phyloP scores from a whole-genome alignment of 1,139 yeast species.

The Protomyces lactucae-debilis region DNA sequence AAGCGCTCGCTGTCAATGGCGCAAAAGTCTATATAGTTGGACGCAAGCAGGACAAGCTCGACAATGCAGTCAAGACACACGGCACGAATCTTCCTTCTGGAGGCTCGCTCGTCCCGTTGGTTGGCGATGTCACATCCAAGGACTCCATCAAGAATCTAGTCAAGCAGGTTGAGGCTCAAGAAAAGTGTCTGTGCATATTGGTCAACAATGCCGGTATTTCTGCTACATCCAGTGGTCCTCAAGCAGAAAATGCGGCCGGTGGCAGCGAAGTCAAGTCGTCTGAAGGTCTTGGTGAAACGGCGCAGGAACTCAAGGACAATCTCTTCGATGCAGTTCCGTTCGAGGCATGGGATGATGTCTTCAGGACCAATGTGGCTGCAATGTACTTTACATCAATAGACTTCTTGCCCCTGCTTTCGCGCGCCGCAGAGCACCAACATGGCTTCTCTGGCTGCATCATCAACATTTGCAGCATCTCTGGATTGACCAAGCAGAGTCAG shows the following conservation, averaged over 20 bases:
- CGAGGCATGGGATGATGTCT: conserved; percentile 22
- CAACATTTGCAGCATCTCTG: conserved; percentile 26
- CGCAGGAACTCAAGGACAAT: conserved; percentile 17
- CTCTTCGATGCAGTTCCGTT: conserved; percentile 5
- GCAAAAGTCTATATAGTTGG: conserved; percentile 47
- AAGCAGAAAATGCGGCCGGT: conserved; percentile 8
- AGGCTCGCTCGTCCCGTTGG: conserved; percentile 31
- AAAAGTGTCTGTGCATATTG: conserved; percentile 33
- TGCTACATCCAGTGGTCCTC: conserved; percentile 20
- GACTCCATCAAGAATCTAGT: conserved; percentile 30
- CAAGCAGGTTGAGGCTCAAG: conserved; percentile 28
- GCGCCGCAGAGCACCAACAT: conserved; percentile 17
- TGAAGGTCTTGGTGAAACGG: conserved; percentile 7
- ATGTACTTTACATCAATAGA: conserved; percentile 25
- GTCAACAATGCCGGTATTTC: conserved; percentile 34
- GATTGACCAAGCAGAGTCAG: conserved; percentile 43
- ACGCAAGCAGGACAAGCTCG: conserved; percentile 42
- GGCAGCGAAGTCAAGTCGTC: conserved; percentile 5
- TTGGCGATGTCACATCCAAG: conserved; percentile 32
- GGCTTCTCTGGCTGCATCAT: conserved; percentile 24
- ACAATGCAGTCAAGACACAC: conserved; percentile 40
- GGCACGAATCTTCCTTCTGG: conserved; percentile 34
- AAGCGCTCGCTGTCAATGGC: conserved; percentile 38
- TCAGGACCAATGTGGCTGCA: conserved; percentile 30
- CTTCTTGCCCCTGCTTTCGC: conserved; percentile 19